Percentiles rank a stretch among this genome's conserved stretches.
phyloP scores from a whole-genome alignment of 2,329 filamentous ascomycete species.

The Colletotrichum filicis region DNA sequence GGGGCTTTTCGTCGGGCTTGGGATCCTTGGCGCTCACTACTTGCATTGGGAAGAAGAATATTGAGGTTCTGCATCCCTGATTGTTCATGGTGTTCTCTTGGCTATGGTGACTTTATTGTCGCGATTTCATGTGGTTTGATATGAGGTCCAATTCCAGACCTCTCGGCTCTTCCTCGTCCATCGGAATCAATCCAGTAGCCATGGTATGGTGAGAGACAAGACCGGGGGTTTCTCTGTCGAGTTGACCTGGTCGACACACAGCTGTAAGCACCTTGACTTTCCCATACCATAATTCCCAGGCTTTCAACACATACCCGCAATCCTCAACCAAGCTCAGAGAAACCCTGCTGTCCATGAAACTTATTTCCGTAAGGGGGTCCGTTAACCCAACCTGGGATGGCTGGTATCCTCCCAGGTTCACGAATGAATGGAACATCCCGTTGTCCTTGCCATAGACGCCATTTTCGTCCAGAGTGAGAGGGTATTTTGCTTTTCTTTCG shows the following conservation, averaged over 20 bases:
- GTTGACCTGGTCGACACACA: no score
- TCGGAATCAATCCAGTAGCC: no score
- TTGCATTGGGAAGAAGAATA: neutral
- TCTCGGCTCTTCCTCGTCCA: no score
- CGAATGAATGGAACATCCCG: neutral
- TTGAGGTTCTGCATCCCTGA: neutral
- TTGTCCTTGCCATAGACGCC: neutral
- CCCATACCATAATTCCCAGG: no score
- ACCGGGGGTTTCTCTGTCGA: no score
- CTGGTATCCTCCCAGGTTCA: neutral
- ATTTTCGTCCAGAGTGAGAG: neutral
- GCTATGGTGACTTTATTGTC: neutral
- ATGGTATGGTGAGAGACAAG: no score
- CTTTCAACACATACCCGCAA: no score
- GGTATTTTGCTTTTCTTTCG: no score
- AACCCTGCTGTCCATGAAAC: neutral
- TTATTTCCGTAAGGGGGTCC: neutral
- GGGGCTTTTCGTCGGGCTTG: neutral
- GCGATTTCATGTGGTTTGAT: neutral
- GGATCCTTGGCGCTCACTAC: neutral
- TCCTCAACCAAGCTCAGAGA: neutral
- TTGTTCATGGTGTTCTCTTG: neutral
- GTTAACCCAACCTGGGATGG: neutral
- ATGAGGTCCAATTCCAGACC: neutral
- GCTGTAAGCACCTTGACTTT: no score